Evolutionary conservation across 306 rosid genomes (phyloP).

Genomic region (Vigna reflexopilosa): DNA sequence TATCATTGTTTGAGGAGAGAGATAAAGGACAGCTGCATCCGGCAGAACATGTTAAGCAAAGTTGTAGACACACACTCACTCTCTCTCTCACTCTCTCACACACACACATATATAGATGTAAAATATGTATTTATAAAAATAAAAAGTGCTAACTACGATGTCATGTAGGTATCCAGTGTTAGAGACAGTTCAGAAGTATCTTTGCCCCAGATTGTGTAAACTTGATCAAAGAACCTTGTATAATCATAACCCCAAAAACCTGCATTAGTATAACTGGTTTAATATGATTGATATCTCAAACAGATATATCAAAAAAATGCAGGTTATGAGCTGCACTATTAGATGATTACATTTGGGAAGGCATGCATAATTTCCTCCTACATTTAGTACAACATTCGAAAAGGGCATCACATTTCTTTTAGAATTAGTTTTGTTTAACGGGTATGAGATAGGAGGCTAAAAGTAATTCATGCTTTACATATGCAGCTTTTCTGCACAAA

Average conservation of each 20-base stretch:
- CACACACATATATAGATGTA: background rate
- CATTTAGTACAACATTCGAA: slow-evolving; percentile 13
- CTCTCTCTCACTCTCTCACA: too few species aligned
- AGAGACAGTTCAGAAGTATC: slow-evolving; percentile 91
- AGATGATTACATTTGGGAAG: slow-evolving; percentile 97
- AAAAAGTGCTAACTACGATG: slow-evolving; percentile 48
- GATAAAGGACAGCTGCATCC: slow-evolving; percentile 49
- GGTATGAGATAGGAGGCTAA: slow-evolving; percentile 26
- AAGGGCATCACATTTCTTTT: slow-evolving; percentile 1
- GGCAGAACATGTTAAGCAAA: slow-evolving; percentile 45
- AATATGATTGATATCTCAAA: slow-evolving; percentile 36
- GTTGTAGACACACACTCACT: slow-evolving; percentile 20
- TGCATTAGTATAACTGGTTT: slow-evolving; percentile 21
- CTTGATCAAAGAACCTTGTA: slow-evolving; percentile 94
- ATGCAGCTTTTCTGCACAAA: slow-evolving; percentile 96
- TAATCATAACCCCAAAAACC: slow-evolving; percentile 40
- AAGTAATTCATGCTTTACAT: slow-evolving; percentile 42
- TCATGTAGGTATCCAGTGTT: slow-evolving; percentile 83
- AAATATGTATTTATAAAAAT: background rate
- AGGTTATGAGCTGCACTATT: slow-evolving; percentile 96
- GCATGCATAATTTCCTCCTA: slow-evolving; percentile 48
- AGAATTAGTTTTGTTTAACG: slow-evolving; percentile 34
- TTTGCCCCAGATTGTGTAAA: slow-evolving; percentile 99
- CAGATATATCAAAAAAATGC: slow-evolving; percentile 46
- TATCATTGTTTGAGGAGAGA: slow-evolving; percentile 50